phyloP scores from a whole-genome alignment of 2,329 filamentous ascomycete genomes.

The Hymenotorrendiella dingleyae region DNA sequence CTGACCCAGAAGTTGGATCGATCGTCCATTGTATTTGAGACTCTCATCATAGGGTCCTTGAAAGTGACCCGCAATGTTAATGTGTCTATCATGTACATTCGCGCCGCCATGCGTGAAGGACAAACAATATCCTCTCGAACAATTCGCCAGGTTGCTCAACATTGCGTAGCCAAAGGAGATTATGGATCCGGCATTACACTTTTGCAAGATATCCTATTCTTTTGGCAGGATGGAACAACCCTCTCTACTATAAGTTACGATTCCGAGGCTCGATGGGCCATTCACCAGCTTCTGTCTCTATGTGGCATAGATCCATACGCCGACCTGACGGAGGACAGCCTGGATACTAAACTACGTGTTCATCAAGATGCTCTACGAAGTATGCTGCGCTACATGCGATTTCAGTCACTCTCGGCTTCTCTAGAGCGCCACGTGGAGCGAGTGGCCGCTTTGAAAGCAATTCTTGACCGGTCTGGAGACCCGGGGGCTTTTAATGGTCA shows the following conservation, averaged over 20 bases:
- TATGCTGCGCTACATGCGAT: conserved; percentile 18
- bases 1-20: conserved; percentile 23
- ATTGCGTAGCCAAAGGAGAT: conserved; percentile 20
- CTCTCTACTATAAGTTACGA: conserved; percentile 10
- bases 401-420: too few relatives aligned
- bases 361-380: conserved; percentile 13
- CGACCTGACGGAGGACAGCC: conserved; percentile 5
- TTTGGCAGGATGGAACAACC: conserved; percentile 14
- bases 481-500: too few relatives aligned
- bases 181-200: conserved; percentile 18
- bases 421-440: too few relatives aligned
- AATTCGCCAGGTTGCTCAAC: conserved; percentile 17
- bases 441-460: too few relatives aligned
- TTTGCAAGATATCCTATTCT: conserved; percentile 18
- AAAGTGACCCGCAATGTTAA: conserved; percentile 16
- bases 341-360: conserved; percentile 7
- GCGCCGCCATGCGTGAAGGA: conserved; percentile 25
- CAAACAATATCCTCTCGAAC: conserved; percentile 16
- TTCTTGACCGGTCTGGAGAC: too few relatives aligned
- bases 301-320: conserved; percentile 18
- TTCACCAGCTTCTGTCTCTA: conserved; percentile 22
- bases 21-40: conserved; percentile 23
- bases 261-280: conserved; percentile 11
- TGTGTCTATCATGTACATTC: conserved; percentile 21
- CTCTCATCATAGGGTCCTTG: conserved; percentile 24